These are phyloP conservation scores for Pseudodiploospora longispora DNA, from an alignment of 2,329 filamentous ascomycete species.

Conservation along the genomic window DNA sequence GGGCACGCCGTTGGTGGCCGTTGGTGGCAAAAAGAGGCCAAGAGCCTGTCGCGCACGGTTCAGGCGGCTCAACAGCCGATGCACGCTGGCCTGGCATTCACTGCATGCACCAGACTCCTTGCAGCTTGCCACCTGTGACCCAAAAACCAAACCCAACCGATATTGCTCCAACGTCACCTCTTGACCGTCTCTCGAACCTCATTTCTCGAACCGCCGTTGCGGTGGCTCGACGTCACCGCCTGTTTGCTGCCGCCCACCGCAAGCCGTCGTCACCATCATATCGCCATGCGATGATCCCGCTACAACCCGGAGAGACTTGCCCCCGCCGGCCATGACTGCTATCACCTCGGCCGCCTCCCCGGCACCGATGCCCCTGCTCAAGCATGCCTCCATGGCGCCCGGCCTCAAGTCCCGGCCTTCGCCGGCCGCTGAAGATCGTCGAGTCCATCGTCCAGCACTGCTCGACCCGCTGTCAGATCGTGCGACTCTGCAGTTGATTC, in stretches of 20 bases:
- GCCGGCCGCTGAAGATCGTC: conserved; percentile 20
- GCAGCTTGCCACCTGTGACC: conserved; percentile 12
- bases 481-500: conserved; percentile 73
- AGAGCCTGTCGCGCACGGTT: conserved; percentile 19
- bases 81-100: conserved; percentile 2
- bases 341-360: conserved; percentile 11
- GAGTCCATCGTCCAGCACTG: conserved; percentile 24
- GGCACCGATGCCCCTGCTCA: conserved; percentile 7
- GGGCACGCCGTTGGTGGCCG: too few species aligned
- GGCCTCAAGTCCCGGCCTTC: conserved; percentile 7
- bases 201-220: neutral
- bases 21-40: too few species aligned
- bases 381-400: conserved; percentile 9
- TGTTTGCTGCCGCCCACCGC: conserved; percentile 4
- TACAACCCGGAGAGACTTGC: conserved; percentile 5
- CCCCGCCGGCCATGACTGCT: conserved; percentile 21
- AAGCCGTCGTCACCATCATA: too few species aligned
- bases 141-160: conserved; percentile 11
- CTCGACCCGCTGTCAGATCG: conserved; percentile 61
- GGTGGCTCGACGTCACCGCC: neutral
- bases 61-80: conserved; percentile 16
- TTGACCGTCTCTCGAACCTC: neutral
- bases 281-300: conserved; percentile 17
- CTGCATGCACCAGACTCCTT: conserved; percentile 1
- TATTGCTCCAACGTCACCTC: neutral